Base-by-base conservation (phyloP, 495 filamentous ascomycete species). In the Tetracladium setigerum region DNA sequence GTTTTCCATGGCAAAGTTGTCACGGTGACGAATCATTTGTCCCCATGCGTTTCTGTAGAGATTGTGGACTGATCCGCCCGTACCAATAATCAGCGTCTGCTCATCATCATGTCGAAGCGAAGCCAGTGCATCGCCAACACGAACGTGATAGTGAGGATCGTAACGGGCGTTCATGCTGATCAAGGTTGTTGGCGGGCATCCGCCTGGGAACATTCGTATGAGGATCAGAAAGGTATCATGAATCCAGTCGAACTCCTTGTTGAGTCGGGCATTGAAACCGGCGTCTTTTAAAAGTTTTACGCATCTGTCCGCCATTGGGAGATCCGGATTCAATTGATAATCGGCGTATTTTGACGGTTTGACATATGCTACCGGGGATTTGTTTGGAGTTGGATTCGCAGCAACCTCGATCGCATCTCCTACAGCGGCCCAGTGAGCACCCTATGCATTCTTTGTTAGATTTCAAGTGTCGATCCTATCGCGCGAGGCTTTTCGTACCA, bases 221-320 rank as follows among this genome's bases (percentile, higher is more conserved):
- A 81, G 64, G 46, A 82, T 74, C 5, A 81, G 68, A 53, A 74
- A 81, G 8, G 77, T 78, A 58, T 83, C 79, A 64, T 82, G 77
- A 55, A 82, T 81, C 78, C 77, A 81, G 51, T 80, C 73, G 54
- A 82, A 81, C 0, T 51, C 67, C 1, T 54, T 30, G 54, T 81
- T 78, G 2, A 55, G 58, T 7, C 57, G 38, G 4, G 65, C 71
- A 41, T 75, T 67, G 65, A 79, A 76, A n/a, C 73, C 73, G 5
- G 64, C 68, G 3, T 52, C 38, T 16, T 54, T 43, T 0, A 82
- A 65, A 42, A 74, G 58, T 1, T 53, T 18, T 36, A 78, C 63
- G 58, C 71, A 72, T 1, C 64, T 62, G 8, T 70, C 52, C 2
- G 67, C 65, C 34, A 64, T 74, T 11, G 52, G 47, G 5, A 81